These are phyloP conservation scores for Allomyces macrogynus DNA, from an alignment of 192 early-diverging fungal species.

Conservation along the genomic window DNA sequence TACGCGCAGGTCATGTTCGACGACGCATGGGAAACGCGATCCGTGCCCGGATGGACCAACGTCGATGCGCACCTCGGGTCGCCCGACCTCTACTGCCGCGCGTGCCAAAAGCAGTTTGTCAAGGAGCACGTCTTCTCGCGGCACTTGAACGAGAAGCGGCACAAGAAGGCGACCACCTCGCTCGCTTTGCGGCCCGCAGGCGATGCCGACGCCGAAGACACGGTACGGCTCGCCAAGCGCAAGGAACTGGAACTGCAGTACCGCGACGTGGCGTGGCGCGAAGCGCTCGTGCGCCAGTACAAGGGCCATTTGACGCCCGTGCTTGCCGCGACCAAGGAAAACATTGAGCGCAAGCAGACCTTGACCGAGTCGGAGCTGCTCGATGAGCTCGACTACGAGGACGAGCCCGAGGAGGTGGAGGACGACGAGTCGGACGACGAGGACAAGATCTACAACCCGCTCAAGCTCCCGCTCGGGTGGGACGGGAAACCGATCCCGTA, in stretches of 20 bases:
- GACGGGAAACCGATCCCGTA: conserved; percentile 98
- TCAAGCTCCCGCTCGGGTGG: conserved; percentile 89
- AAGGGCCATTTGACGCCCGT: conserved; percentile 11
- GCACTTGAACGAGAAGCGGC: conserved; percentile 78
- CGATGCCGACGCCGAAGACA: conserved; percentile 8
- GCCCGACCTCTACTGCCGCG: not conserved
- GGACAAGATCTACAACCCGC: conserved; percentile 87
- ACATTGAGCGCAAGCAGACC: conserved; percentile 80
- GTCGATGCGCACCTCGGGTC: no score
- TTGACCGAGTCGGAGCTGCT: conserved; percentile 66
- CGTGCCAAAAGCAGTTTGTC: conserved; percentile 49
- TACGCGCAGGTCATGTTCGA: conserved; percentile 34
- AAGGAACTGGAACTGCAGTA: conserved; percentile 29
- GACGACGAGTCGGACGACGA: conserved; percentile 53
- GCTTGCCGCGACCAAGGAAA: conserved; percentile 45
- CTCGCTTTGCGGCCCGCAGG: conserved; percentile 5
- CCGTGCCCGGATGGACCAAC: conserved; percentile 34
- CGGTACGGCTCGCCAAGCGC: conserved; percentile 10
- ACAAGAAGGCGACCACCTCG: conserved; percentile 54
- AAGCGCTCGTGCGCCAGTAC: conserved; percentile 37
- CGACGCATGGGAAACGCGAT: conserved; percentile 30
- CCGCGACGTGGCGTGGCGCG: conserved; percentile 36
- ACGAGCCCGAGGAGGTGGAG: conserved; percentile 43
- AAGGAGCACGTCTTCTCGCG: conserved; percentile 68
- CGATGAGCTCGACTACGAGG: conserved; percentile 39